These are phyloP conservation scores for Orbilia brochopaga DNA, from an alignment of 2,329 filamentous ascomycete genomes.

Conservation along the genomic window DNA sequence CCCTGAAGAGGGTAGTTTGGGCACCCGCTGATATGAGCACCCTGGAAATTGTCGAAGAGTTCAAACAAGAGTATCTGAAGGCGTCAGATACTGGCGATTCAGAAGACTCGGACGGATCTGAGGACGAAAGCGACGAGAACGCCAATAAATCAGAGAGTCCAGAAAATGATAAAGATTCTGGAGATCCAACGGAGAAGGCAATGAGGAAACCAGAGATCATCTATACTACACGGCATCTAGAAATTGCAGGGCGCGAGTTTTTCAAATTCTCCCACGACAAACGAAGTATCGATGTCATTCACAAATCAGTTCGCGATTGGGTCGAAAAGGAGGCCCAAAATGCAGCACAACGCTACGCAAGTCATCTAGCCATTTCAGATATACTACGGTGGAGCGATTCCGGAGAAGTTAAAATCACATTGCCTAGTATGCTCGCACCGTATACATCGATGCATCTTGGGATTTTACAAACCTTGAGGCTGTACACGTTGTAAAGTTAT, in stretches of 20 bases:
- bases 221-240: constrained; percentile 33
- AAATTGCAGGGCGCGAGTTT: constrained; percentile 26
- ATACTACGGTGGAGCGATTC: constrained; percentile 19
- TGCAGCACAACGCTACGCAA: constrained; percentile 11
- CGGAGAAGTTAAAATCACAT: constrained; percentile 34
- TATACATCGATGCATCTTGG: not conserved
- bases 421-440: constrained; percentile 21
- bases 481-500: no score
- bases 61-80: constrained; percentile 20
- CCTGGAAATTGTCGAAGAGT: constrained; percentile 36
- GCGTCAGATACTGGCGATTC: not conserved
- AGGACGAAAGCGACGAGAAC: constrained; percentile 8
- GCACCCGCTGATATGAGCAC: constrained; percentile 29
- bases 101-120: not conserved
- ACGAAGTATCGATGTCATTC: constrained; percentile 23
- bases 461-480: not conserved
- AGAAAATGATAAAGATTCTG: not conserved
- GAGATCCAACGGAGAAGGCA: constrained; percentile 11
- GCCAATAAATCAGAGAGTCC: not conserved
- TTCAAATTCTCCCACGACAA: constrained; percentile 34
- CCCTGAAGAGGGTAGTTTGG: constrained; percentile 25
- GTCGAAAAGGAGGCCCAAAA: constrained; percentile 31
- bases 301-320: constrained; percentile 43
- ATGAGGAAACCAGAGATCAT: constrained; percentile 35
- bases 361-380: not conserved